A percentile compares a stretch with the other conserved stretches of the same genome.
phyloP scores from a whole-genome alignment of 345 rosid genomes.

The Salix purpurea region DNA sequence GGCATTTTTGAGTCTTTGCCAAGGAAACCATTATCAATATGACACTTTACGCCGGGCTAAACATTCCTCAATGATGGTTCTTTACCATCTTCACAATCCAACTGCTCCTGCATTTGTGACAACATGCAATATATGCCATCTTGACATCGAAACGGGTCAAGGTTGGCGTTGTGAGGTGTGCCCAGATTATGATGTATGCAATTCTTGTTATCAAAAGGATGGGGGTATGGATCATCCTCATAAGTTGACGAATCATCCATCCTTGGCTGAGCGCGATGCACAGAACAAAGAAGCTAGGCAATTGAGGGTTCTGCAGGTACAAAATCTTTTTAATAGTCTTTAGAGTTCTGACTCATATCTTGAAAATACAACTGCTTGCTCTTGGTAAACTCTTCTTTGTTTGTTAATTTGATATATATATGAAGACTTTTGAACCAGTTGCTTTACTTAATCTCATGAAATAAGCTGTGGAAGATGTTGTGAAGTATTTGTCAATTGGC shows the following conservation, averaged over 20 bases:
- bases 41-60: constrained; percentile 97
- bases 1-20: constrained; percentile 96
- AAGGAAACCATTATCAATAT: constrained; percentile 98
- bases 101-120: constrained; percentile 97
- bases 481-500: neutral
- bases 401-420: neutral
- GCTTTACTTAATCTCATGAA: neutral
- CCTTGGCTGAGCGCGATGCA: constrained; percentile 84
- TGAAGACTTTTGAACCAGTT: neutral
- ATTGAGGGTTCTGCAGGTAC: constrained; percentile 43
- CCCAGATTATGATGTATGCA: constrained; percentile 94
- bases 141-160: constrained; percentile 95
- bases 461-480: neutral
- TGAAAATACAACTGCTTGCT: neutral
- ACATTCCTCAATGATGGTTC: constrained; percentile 99
- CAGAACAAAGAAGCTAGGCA: constrained; percentile 98
- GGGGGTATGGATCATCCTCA: constrained; percentile 87
- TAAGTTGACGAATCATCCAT: constrained; percentile 88
- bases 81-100: constrained; percentile 97
- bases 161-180: constrained; percentile 99
- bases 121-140: constrained; percentile 79
- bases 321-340: neutral
- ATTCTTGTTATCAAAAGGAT: constrained; percentile 76
- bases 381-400: neutral
- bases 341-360: neutral